Evolutionary conservation across 176 grass and related monocot species (phyloP).

Genomic region (Secale cereale): DNA sequence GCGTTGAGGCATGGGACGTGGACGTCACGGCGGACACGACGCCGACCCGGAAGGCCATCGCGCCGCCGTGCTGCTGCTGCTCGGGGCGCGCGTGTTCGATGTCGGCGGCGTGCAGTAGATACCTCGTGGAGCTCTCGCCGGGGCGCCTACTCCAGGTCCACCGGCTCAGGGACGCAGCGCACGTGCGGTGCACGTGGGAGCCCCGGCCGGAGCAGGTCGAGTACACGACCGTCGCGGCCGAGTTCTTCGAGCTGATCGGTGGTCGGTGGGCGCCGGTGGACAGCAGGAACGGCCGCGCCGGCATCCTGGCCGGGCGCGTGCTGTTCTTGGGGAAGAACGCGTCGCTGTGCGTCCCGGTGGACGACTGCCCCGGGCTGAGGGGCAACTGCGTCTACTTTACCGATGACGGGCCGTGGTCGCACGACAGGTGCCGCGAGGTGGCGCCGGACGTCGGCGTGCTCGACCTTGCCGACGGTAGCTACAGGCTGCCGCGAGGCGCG

Average conservation of each 20-base stretch:
- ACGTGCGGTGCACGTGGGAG: slow-evolving; percentile 40
- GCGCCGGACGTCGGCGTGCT: slow-evolving; percentile 55
- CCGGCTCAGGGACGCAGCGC: slow-evolving; percentile 8
- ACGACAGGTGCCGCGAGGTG: slow-evolving; percentile 55
- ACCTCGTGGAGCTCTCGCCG: slow-evolving; percentile 60
- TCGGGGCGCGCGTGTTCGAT: slow-evolving; percentile 3
- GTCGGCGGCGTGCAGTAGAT: slow-evolving; percentile 28
- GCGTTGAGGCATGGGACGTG: slow-evolving; percentile 36
- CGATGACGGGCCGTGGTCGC: slow-evolving; percentile 49
- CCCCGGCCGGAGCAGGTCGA: slow-evolving; percentile 40
- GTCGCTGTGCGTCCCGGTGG: slow-evolving; percentile 31
- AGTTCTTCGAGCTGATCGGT: slow-evolving; percentile 47
- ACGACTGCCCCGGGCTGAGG: neutral
- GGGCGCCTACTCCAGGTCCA: slow-evolving; percentile 44
- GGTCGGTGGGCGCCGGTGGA: neutral
- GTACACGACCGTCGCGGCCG: slow-evolving; percentile 38
- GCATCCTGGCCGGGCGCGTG: slow-evolving; percentile 11
- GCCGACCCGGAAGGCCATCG: neutral
- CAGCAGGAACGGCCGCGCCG: neutral
- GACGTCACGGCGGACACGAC: neutral
- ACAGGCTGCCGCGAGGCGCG: slow-evolving; percentile 20
- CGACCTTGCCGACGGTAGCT: slow-evolving; percentile 41
- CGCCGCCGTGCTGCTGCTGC: slow-evolving; percentile 33
- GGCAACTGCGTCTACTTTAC: slow-evolving; percentile 57
- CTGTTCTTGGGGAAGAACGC: slow-evolving; percentile 57